Percentiles rank a stretch among this genome's conserved stretches.
Conservation (phyloP, 495 filamentous ascomycete species). For the Penicillium riverlandense region DNA sequence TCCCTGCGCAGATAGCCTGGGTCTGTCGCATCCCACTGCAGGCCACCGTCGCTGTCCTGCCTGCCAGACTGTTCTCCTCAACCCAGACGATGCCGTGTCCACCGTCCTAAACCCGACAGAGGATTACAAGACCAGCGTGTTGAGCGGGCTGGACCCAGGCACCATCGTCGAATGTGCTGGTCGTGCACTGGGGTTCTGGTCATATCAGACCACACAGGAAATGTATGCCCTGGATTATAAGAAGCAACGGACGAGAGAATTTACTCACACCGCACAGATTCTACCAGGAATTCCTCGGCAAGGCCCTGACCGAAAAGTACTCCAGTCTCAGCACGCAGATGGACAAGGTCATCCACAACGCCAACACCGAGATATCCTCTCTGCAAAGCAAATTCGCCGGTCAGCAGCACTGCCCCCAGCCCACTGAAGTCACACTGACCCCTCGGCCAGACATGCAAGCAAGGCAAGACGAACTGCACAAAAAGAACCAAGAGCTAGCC, state of each 20-base stretch:
- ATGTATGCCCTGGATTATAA: conserved; percentile 46
- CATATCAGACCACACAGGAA: conserved; percentile 86
- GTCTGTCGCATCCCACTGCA: conserved; percentile 52
- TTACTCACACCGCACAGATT: conserved; percentile 39
- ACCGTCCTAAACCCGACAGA: conserved; percentile 77
- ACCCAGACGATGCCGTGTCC: conserved; percentile 71
- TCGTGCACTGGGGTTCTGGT: conserved; percentile 79
- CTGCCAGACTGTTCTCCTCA: conserved; percentile 62
- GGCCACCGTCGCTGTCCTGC: conserved; percentile 67
- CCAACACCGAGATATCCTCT: conserved; percentile 67
- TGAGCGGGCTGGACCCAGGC: conserved; percentile 77
- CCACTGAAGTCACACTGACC: conserved; percentile 1
- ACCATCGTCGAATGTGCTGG: conserved; percentile 88
- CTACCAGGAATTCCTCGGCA: conserved; percentile 73
- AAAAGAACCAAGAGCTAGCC: conserved; percentile 70
- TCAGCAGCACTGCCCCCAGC: conserved; percentile 13
- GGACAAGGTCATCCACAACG: conserved; percentile 74
- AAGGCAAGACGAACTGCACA: conserved; percentile 58
- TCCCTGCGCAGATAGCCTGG: conserved; percentile 61
- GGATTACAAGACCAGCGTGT: conserved; percentile 87
- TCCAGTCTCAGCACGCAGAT: conserved; percentile 58
- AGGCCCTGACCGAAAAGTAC: conserved; percentile 71
- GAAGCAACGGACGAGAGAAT: no score
- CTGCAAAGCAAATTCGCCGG: conserved; percentile 56
- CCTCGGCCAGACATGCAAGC: conserved; percentile 50